These are phyloP conservation scores for Periglandula ipomoeae DNA, from an alignment of 2,329 filamentous ascomycete species.

Conservation along the genomic window DNA sequence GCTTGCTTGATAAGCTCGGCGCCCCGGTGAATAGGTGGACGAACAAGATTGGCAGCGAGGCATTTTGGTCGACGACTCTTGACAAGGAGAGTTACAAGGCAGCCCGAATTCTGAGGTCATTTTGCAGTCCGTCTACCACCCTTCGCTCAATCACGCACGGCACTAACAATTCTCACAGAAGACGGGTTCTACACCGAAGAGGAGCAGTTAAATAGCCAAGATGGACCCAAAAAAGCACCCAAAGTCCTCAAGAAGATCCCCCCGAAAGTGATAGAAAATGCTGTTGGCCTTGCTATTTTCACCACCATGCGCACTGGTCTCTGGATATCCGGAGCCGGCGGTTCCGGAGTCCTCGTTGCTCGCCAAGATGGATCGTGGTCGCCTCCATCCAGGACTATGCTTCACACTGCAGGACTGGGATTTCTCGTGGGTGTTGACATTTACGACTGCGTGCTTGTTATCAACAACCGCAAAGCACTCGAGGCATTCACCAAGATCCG, in stretches of 20 bases:
- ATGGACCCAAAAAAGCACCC: slow-evolving; percentile 30
- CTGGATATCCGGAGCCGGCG: slow-evolving; percentile 58
- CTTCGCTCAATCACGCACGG: background rate
- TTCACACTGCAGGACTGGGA: slow-evolving; percentile 69
- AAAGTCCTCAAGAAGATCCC: slow-evolving; percentile 44
- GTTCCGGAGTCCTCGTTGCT: slow-evolving; percentile 54
- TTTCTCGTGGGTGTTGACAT: slow-evolving; percentile 77
- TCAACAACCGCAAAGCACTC: slow-evolving; percentile 67
- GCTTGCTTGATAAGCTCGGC: slow-evolving; percentile 41
- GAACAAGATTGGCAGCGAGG: slow-evolving; percentile 70
- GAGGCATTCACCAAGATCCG: slow-evolving; percentile 66
- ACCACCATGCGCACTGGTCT: slow-evolving; percentile 59
- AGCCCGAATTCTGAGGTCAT: slow-evolving; percentile 71
- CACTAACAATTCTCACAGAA: slow-evolving; percentile 26
- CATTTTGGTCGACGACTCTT: slow-evolving; percentile 77
- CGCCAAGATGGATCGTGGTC: slow-evolving; percentile 65
- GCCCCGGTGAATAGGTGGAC: slow-evolving; percentile 70
- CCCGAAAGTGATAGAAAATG: slow-evolving; percentile 50
- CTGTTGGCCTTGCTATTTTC: slow-evolving; percentile 61
- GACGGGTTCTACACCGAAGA: slow-evolving; percentile 42
- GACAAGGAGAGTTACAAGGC: slow-evolving; percentile 88
- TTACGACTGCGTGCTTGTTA: slow-evolving; percentile 79
- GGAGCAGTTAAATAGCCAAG: slow-evolving; percentile 13
- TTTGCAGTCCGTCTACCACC: slow-evolving; percentile 40
- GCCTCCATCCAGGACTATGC: slow-evolving; percentile 69